Evolutionary conservation across 129 eudicot species (phyloP), one percentile per base, ranked within the genome.

Genomic region (Gnaphalium uliginosum): DNA sequence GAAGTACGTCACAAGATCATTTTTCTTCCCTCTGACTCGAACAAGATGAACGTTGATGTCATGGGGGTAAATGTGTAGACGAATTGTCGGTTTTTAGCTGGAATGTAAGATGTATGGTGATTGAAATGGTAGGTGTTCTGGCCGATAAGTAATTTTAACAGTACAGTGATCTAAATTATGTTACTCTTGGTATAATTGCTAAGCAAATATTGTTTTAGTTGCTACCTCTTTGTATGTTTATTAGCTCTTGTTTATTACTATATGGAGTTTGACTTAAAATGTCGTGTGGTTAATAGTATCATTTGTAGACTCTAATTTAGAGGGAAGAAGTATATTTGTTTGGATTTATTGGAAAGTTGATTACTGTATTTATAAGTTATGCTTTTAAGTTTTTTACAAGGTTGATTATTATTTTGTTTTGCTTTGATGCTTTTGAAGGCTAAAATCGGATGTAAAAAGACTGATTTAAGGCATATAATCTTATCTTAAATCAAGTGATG

Each of bases 281-380:
- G 59, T 69, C 69, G 74, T 77, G 81, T 13, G 76, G 37, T 61
- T 39, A 59, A 69, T 19, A 43, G 62, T 70, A 46, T 11, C 51
- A 78, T 48, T 69, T 69, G 76, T 60, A 78, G 81, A 78, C 76
- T 41, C 48, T 41, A 35, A 41, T 69, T 64, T 78, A 61, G 71
- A 46, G 71, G 62, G 23, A 59, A 48, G 23, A 48, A 8, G 19
- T 66, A 21, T 61, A 73, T 61, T 48, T 46, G 76, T 46, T 63
- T 75, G 50, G 29, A 1, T 57, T 56, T 71, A 68, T 39, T 39
- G 46, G 46, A 9, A 39, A 39, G 46, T 39, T 9, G 14, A 39
- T 37, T 37, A 37, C 46, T 8, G 46, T 37, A 37, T 39, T 39
- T 35, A 3, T 2, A 39, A 39, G 46, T 39, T 39, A 3, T 39